These are phyloP conservation scores for Ilyonectria sp. DNA, from an alignment of 2,329 filamentous ascomycete genomes.

Conservation along the genomic window DNA sequence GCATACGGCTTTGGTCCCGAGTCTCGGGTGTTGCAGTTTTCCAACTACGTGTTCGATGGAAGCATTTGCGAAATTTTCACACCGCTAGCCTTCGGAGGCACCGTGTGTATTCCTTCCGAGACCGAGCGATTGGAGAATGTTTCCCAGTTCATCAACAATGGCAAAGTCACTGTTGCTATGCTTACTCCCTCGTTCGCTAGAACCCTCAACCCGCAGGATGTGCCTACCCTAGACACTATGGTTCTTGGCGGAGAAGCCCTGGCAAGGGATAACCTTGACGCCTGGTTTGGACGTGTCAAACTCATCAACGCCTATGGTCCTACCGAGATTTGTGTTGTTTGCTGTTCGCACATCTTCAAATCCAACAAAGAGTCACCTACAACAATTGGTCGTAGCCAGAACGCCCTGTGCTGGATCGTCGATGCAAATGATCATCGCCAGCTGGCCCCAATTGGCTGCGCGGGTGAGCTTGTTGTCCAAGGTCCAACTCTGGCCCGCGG, in stretches of 20 bases:
- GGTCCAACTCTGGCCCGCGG: constrained; percentile 59
- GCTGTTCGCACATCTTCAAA: constrained; percentile 10
- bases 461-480: constrained; percentile 36
- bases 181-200: constrained; percentile 11
- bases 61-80: constrained; percentile 57
- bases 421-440: constrained; percentile 17
- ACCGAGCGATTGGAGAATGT: constrained; percentile 46
- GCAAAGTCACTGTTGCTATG: background rate
- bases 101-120: constrained; percentile 57
- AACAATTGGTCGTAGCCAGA: constrained; percentile 25
- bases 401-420: constrained; percentile 28
- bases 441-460: constrained; percentile 28
- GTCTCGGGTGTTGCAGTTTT: constrained; percentile 39
- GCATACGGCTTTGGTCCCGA: constrained; percentile 9
- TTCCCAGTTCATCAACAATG: constrained; percentile 15
- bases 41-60: constrained; percentile 56
- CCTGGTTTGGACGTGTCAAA: constrained; percentile 21
- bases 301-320: constrained; percentile 20
- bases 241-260: constrained; percentile 28
- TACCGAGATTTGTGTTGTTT: constrained; percentile 21
- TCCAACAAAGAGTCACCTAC: constrained; percentile 5
- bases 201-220: constrained; percentile 4
- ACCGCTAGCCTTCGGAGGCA: constrained; percentile 55
- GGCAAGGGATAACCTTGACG: constrained; percentile 20
- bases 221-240: constrained; percentile 12